Percentiles rank a stretch among this genome's conserved stretches.
phyloP scores from a whole-genome alignment of 169 alveolate genomes.

The Theileria sp. region DNA sequence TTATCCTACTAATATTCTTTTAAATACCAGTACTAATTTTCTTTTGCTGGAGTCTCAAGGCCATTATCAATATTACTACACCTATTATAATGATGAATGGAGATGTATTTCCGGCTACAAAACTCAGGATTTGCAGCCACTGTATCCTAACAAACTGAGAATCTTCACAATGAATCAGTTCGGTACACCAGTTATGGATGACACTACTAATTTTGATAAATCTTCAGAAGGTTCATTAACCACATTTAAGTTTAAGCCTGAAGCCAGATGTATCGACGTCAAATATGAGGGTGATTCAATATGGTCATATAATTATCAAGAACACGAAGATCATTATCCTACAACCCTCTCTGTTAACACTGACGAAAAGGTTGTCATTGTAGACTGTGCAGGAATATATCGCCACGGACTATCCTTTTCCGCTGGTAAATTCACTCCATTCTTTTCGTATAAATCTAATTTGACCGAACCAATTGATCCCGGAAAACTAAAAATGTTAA shows the following conservation, averaged over 20 bases:
- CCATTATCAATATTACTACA: background rate
- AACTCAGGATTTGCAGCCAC: background rate
- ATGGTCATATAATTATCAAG: background rate
- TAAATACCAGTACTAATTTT: background rate
- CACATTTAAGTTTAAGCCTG: background rate
- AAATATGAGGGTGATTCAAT: background rate
- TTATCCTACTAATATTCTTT: background rate
- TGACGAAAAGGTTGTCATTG: background rate
- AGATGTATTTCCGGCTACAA: background rate
- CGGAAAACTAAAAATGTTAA: background rate
- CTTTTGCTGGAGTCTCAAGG: background rate
- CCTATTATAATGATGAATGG: background rate
- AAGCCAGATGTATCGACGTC: background rate
- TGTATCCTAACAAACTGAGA: background rate
- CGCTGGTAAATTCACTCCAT: background rate
- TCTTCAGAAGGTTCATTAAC: background rate
- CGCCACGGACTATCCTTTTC: background rate
- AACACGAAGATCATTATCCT: background rate
- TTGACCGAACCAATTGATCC: background rate
- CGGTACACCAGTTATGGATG: background rate
- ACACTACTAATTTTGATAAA: background rate
- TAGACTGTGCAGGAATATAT: background rate
- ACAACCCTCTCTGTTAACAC: background rate
- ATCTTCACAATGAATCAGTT: background rate
- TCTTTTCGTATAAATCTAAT: background rate